phyloP scores from a whole-genome alignment of 371 early-diverging fungal genomes.

The Mucor sp. region DNA sequence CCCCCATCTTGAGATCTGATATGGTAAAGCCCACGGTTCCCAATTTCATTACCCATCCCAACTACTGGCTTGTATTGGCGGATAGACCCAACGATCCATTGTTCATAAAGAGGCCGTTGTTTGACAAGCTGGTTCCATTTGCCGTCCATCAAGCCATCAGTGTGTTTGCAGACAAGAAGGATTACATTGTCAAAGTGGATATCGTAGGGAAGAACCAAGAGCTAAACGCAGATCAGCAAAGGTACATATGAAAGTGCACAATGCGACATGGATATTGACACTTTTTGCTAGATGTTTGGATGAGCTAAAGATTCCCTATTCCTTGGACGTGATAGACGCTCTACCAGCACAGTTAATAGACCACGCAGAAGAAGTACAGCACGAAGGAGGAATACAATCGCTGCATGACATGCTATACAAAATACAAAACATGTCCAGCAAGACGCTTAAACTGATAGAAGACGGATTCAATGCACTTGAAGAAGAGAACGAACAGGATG shows the following conservation, averaged over 20 bases:
- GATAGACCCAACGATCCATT: constrained; percentile 28
- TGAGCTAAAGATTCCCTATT: constrained; percentile 25
- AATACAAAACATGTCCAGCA: constrained; percentile 57
- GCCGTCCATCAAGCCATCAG: constrained; percentile 88
- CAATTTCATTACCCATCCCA: constrained; percentile 34
- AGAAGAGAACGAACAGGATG: constrained; percentile 75
- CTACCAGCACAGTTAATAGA: constrained; percentile 67
- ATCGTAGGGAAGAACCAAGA: constrained; percentile 63
- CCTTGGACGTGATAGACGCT: constrained; percentile 52
- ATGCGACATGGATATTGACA: not conserved
- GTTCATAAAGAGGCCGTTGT: constrained; percentile 73
- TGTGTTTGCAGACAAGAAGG: constrained; percentile 77
- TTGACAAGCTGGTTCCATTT: constrained; percentile 84
- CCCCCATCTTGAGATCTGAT: constrained; percentile 66
- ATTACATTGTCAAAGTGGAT: constrained; percentile 68
- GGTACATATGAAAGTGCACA: constrained; percentile 30
- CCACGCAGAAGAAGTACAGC: constrained; percentile 74
- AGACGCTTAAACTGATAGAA: constrained; percentile 57
- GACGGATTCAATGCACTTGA: constrained; percentile 69
- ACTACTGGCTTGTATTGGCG: constrained; percentile 22
- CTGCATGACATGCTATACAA: constrained; percentile 67
- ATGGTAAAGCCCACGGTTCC: constrained; percentile 73
- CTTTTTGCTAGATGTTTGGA: constrained; percentile 18
- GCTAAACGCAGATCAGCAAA: constrained; percentile 59
- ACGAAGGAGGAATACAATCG: constrained; percentile 68